These are phyloP conservation scores for Oenanthe javanica DNA, from an alignment of 140 eudicot species.

Conservation along the genomic window DNA sequence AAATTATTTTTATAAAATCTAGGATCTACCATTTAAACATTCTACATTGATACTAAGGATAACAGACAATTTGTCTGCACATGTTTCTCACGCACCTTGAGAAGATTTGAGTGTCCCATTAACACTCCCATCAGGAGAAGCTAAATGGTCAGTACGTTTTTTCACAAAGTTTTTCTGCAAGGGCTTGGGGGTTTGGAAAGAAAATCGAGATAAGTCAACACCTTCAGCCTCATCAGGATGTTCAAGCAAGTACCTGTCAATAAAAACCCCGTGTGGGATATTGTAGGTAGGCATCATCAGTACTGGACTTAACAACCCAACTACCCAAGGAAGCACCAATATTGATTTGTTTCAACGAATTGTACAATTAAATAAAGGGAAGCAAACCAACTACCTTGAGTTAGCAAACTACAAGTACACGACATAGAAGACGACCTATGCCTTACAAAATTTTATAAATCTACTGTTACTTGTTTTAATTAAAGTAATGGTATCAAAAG, in stretches of 20 bases:
- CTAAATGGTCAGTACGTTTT: slow-evolving; percentile 46
- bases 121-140: slow-evolving; percentile 23
- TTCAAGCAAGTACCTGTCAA: slow-evolving; percentile 51
- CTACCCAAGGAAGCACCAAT: background rate
- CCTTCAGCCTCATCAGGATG: slow-evolving; percentile 65
- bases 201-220: slow-evolving; percentile 58
- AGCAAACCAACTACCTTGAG: background rate
- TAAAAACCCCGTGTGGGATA: slow-evolving; percentile 12
- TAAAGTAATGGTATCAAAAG: background rate
- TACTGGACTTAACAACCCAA: background rate
- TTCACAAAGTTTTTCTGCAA: slow-evolving; percentile 71
- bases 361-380: background rate
- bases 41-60: background rate
- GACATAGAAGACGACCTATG: background rate
- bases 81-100: slow-evolving; percentile 29
- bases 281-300: background rate
- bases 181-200: slow-evolving; percentile 83
- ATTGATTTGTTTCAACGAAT: background rate
- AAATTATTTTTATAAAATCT: background rate
- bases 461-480: background rate
- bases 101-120: slow-evolving; percentile 30
- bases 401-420: background rate
- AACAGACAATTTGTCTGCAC: background rate
- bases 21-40: background rate
- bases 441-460: background rate